phyloP scores from a whole-genome alignment of 139 green algal genomes.

The Chara braunii region DNA sequence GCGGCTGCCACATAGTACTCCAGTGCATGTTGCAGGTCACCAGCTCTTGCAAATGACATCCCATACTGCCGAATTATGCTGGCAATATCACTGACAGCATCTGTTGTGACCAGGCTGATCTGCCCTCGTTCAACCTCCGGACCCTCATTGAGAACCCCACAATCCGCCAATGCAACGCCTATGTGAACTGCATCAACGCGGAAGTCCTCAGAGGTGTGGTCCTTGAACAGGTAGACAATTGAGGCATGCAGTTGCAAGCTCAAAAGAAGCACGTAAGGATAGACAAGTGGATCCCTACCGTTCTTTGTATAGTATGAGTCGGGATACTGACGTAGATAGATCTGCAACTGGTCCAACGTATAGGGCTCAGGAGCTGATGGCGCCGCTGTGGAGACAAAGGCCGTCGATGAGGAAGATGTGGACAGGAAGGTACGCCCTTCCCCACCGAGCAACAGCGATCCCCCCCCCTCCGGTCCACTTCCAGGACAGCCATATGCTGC shows the following conservation, averaged over 20 bases:
- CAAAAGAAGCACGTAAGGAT: conserved; percentile 73
- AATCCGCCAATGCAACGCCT: conserved; percentile 17
- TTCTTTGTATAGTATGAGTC: conserved; percentile 67
- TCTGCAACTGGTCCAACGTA: conserved; percentile 60
- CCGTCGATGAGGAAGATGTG: neutral
- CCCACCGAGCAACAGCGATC: too few species aligned
- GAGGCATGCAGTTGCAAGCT: conserved; percentile 53
- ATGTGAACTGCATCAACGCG: conserved; percentile 31
- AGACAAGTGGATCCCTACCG: conserved; percentile 69
- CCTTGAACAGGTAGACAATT: conserved; percentile 15
- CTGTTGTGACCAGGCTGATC: neutral
- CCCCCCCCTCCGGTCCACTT: too few species aligned
- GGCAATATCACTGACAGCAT: conserved; percentile 9
- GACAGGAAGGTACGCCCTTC: too few species aligned
- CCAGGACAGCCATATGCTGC: too few species aligned
- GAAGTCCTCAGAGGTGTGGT: neutral
- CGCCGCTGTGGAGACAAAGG: neutral
- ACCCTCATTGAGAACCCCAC: neutral
- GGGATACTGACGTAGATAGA: conserved; percentile 69
- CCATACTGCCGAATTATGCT: conserved; percentile 16
- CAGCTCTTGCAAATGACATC: neutral
- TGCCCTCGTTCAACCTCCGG: neutral
- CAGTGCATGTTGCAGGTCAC: neutral
- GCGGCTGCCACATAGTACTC: conserved; percentile 20
- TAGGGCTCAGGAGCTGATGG: conserved; percentile 1